Evolutionary conservation across 148 eudicot species (phyloP), one percentile per base, ranked within the genome.

Genomic region (Selenicereus undatus): DNA sequence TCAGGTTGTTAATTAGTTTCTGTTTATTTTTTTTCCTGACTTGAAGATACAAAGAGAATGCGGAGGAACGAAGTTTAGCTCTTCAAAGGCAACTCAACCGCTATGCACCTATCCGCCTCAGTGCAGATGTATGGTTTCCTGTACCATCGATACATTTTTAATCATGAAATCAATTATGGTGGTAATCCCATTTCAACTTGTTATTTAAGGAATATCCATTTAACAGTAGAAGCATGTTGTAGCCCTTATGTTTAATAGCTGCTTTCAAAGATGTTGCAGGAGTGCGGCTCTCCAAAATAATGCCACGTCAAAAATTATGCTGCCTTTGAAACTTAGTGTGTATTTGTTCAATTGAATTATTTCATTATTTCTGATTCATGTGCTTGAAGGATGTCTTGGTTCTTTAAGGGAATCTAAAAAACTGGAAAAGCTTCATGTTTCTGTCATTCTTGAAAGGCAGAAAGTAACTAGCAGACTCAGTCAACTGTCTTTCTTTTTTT

Each of bases 1-100:
- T 80, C 62, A 52, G 54, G 58, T 70, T 85, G 64, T 30, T 73
- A 27, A 30, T 56, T 81, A 30, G 30, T 13, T 26, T 11, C 6
- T n/a, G 51, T 74, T 66, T 75, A 14, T 71, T 68, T 69, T 66
- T 66, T 14, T 64, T 50, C 7, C 43, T 79, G 60, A 72, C 56
- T 29, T 83, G 30, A 79, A 96, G 99, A 91, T 92, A 91, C 89
- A 90, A 88, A 74, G 88, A 82, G 80, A 88, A 88, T 78, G 71
- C 32, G 17, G 93, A 92, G 86, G 83, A 88, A 78, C 90, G 88
- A 52, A 88, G 92, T 88, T 86, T 86, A 84, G 76, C 77, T 84
- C 88, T 96, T 76, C 92, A 92, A 79, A 90, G 89, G 83, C 91
- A 91, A 85, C 91, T 96, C 66, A 84, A 83, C 81, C 95, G 99